Conservation (phyloP, 139 green algal species). For the Haematococcus lacustris region DNA sequence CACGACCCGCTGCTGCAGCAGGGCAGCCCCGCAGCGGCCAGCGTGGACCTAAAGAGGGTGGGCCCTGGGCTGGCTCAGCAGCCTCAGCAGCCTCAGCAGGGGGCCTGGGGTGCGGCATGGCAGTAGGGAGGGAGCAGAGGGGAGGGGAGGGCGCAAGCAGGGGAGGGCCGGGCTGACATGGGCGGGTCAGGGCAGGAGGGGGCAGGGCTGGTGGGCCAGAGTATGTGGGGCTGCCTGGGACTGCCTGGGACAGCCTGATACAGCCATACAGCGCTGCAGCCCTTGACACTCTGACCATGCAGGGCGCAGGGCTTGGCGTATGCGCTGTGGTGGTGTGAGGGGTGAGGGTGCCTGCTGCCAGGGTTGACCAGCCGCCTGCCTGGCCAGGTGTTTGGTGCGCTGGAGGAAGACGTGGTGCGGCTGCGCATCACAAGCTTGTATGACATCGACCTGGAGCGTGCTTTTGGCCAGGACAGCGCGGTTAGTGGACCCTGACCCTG, state of each 20-base stretch:
- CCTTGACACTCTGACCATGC: background rate
- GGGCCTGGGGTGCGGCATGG: background rate
- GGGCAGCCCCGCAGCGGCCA: slow-evolving; percentile 28
- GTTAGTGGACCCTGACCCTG: too few relatives aligned
- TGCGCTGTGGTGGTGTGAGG: background rate
- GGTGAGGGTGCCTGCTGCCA: background rate
- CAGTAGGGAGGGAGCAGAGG: background rate
- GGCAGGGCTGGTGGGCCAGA: background rate
- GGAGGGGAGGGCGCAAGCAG: background rate
- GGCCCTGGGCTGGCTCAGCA: too few relatives aligned
- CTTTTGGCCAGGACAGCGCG: too few relatives aligned
- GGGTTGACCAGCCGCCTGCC: too few relatives aligned
- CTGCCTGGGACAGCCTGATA: background rate
- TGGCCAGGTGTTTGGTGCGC: slow-evolving; percentile 85
- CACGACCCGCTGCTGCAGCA: slow-evolving; percentile 54
- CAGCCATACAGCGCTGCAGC: background rate
- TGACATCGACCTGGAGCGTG: slow-evolving; percentile 10
- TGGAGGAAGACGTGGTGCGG: slow-evolving; percentile 26
- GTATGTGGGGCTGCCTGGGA: background rate
- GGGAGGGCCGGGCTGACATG: background rate
- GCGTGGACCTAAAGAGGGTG: slow-evolving; percentile 53
- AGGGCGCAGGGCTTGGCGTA: background rate
- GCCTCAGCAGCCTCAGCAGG: background rate
- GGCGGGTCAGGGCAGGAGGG: background rate
- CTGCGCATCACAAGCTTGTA: slow-evolving; percentile 13